phyloP scores from a whole-genome alignment of 2,329 filamentous ascomycete species.

The Helminthosporium solani region DNA sequence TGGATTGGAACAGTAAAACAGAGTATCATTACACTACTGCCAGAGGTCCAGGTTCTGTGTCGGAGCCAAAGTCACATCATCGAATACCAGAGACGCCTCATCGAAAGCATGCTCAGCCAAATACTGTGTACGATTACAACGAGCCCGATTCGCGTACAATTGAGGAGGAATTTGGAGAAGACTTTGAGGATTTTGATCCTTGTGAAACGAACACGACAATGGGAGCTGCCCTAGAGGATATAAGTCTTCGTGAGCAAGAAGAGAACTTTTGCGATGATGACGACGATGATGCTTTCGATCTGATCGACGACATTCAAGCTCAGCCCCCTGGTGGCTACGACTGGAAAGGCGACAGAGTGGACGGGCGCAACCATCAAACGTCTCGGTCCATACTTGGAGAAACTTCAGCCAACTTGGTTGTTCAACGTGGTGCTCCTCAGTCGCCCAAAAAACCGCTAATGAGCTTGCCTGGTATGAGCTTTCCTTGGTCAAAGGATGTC shows the following conservation, averaged over 20 bases:
- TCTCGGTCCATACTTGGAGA: conserved; percentile 35
- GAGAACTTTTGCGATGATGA: conserved; percentile 8
- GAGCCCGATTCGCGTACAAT: conserved; percentile 13
- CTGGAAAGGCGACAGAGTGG: conserved; percentile 30
- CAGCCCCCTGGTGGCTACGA: conserved; percentile 27
- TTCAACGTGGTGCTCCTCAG: conserved; percentile 14
- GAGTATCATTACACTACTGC: not conserved
- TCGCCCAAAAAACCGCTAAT: conserved; percentile 33
- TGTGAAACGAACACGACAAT: conserved; percentile 24
- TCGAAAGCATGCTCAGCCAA: conserved; percentile 10
- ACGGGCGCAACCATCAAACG: conserved; percentile 12
- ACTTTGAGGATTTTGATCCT: conserved; percentile 30
- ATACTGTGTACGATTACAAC: conserved; percentile 4
- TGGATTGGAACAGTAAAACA: conserved; percentile 7
- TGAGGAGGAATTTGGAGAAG: conserved; percentile 27
- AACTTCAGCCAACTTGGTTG: conserved; percentile 23
- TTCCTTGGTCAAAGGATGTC: conserved; percentile 83
- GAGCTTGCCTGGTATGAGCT: conserved; percentile 32
- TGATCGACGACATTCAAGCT: conserved; percentile 47
- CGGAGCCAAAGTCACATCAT: conserved; percentile 19
- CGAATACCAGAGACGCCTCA: conserved; percentile 28
- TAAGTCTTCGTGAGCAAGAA: conserved; percentile 20
- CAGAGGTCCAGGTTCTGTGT: conserved; percentile 1
- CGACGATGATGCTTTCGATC: conserved; percentile 39
- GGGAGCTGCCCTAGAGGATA: conserved; percentile 16